Evolutionary conservation across 192 early-diverging fungal species (phyloP).

Genomic region (Diversispora eburnea): DNA sequence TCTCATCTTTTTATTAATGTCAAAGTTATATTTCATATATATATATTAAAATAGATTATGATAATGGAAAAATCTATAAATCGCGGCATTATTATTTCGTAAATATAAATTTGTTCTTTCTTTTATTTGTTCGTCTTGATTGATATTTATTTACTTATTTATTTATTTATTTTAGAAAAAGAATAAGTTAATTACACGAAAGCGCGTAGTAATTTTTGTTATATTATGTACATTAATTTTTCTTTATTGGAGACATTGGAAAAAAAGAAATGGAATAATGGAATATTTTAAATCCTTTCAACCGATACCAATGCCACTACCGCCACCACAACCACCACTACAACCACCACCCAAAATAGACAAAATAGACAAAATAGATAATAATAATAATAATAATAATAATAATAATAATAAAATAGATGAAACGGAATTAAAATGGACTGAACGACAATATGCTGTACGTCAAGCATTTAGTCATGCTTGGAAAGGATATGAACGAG

Average conservation of each 20-base stretch:
- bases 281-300: no score
- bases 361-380: not conserved
- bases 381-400: not conserved
- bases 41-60: not conserved
- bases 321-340: no score
- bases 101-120: not conserved
- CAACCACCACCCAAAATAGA: no score
- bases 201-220: no score
- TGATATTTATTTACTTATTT: not conserved
- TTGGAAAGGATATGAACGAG: slow-evolving; percentile 75
- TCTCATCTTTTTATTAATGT: not conserved
- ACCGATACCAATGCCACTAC: no score
- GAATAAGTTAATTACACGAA: no score
- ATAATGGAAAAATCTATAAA: not conserved
- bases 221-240: no score
- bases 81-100: not conserved
- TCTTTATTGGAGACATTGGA: no score
- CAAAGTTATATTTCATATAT: not conserved
- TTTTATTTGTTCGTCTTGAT: not conserved
- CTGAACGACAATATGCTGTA: slow-evolving; percentile 55
- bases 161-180: no score
- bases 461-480: slow-evolving; percentile 66
- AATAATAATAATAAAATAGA: not conserved
- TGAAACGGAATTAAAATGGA: slow-evolving; percentile 31
- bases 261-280: no score